phyloP scores from a whole-genome alignment of 495 filamentous ascomycete species.

The Venustampulla echinocandica region DNA sequence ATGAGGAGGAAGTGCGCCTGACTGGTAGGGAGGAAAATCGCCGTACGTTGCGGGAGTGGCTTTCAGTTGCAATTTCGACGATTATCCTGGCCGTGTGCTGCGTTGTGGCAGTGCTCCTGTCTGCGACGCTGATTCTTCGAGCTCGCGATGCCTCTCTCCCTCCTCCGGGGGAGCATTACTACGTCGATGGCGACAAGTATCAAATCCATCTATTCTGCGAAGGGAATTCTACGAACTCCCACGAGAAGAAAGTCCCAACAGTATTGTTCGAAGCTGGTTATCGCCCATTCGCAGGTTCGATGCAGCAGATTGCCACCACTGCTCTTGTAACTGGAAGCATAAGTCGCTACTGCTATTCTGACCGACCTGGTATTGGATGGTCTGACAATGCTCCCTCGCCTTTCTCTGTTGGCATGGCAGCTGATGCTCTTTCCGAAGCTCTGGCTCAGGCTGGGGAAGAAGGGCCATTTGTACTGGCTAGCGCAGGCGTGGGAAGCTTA shows the following conservation, averaged over 20 bases:
- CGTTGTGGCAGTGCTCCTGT: constrained; percentile 60
- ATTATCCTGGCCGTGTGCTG: constrained; percentile 58
- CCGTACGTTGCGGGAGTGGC: constrained; percentile 74
- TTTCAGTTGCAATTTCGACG: constrained; percentile 67
- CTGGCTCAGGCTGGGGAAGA: constrained; percentile 70
- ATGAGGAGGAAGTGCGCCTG: constrained; percentile 82
- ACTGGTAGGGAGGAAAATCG: constrained; percentile 86
- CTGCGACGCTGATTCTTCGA: constrained; percentile 67
- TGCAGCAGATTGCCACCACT: constrained; percentile 62
- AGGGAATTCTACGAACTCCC: constrained; percentile 46
- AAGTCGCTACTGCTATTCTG: constrained; percentile 85
- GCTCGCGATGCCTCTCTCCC: constrained; percentile 63
- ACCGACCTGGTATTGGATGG: constrained; percentile 83
- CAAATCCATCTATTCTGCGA: constrained; percentile 77
- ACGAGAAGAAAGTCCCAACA: constrained; percentile 50
- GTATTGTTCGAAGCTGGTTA: constrained; percentile 79
- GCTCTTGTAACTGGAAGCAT: constrained; percentile 68
- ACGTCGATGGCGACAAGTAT: constrained; percentile 74
- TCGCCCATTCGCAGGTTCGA: constrained; percentile 60
- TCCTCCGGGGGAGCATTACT: constrained; percentile 62
- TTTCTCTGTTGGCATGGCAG: constrained; percentile 81
- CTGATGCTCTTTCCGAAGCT: constrained; percentile 77
- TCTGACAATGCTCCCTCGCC: constrained; percentile 92
- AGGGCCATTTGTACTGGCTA: constrained; percentile 64
- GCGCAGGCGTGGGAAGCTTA: constrained; percentile 71